Evolutionary conservation across 2,329 filamentous ascomycete genomes (phyloP).

Genomic region (Calonectria pseudoturangicola): DNA sequence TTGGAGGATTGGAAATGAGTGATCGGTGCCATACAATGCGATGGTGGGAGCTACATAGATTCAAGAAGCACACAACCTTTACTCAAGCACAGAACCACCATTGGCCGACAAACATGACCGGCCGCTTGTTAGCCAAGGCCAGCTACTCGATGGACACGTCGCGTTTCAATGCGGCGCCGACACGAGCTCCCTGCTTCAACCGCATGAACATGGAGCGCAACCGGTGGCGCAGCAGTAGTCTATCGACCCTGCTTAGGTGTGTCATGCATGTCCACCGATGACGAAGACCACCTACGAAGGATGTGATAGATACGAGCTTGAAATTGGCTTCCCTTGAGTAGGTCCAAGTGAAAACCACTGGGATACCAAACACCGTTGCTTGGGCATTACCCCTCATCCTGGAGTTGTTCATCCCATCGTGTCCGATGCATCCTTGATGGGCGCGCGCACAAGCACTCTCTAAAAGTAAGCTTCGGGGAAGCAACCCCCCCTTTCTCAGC

Average conservation of each 20-base stretch:
- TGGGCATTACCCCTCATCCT: too few species aligned
- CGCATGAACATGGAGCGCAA: constrained; percentile 35
- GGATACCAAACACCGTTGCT: not conserved
- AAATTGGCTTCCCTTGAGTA: too few species aligned
- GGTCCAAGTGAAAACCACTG: too few species aligned
- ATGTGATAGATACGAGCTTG: not conserved
- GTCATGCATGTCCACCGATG: too few species aligned
- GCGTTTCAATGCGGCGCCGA: constrained; percentile 37
- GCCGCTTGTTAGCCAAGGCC: constrained; percentile 31
- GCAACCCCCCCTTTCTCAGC: too few species aligned
- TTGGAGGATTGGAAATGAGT: constrained; percentile 42
- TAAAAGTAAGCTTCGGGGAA: too few species aligned
- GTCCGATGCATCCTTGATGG: too few species aligned
- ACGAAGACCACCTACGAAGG: too few species aligned
- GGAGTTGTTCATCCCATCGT: too few species aligned
- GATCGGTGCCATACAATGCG: constrained; percentile 43
- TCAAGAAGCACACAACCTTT: constrained; percentile 32
- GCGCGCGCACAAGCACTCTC: too few species aligned
- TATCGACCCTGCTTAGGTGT: constrained; percentile 2
- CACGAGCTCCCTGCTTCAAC: constrained; percentile 30
- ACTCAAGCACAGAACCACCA: constrained; percentile 17
- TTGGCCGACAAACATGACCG: constrained; percentile 32
- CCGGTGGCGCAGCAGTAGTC: constrained; percentile 38
- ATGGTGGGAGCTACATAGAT: constrained; percentile 40
- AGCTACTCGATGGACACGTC: constrained; percentile 41